Conservation (phyloP, 352 stramenopile species). For the Globisporangium cystogenes region DNA sequence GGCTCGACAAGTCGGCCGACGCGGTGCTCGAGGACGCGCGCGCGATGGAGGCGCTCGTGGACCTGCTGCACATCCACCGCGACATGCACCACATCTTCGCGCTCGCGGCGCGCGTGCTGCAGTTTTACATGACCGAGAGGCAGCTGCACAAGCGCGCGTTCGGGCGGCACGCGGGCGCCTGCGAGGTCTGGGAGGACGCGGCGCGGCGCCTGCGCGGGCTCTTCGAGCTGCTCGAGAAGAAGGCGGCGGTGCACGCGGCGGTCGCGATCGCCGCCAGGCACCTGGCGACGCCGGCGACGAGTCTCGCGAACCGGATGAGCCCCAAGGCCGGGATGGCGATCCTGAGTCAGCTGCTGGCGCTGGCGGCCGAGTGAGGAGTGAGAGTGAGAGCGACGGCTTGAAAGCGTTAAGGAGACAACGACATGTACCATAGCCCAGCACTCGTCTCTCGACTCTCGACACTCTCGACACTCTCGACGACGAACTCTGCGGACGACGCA, state of each 20-base stretch:
- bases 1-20: conserved; percentile 34
- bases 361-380: conserved; percentile 24
- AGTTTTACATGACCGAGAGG: conserved; percentile 47
- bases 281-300: conserved; percentile 14
- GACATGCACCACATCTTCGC: conserved; percentile 85
- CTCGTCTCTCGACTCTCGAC: neutral
- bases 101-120: conserved; percentile 51
- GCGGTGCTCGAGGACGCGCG: conserved; percentile 47
- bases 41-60: conserved; percentile 86
- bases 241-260: conserved; percentile 45
- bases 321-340: conserved; percentile 53
- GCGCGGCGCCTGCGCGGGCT: conserved; percentile 42
- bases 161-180: neutral
- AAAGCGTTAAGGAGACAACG: neutral
- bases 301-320: conserved; percentile 63
- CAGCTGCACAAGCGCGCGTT: conserved; percentile 15
- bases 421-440: neutral
- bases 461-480: too few species aligned
- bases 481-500: too few species aligned
- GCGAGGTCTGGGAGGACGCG: conserved; percentile 40
- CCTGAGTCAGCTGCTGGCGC: conserved; percentile 38
- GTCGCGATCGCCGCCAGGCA: conserved; percentile 16
- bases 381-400: neutral
- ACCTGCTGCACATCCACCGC: conserved; percentile 94
- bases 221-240: conserved; percentile 47